Base-by-base conservation (phyloP, 805 yeast species). In the Suhomyces canberraensis region DNA sequence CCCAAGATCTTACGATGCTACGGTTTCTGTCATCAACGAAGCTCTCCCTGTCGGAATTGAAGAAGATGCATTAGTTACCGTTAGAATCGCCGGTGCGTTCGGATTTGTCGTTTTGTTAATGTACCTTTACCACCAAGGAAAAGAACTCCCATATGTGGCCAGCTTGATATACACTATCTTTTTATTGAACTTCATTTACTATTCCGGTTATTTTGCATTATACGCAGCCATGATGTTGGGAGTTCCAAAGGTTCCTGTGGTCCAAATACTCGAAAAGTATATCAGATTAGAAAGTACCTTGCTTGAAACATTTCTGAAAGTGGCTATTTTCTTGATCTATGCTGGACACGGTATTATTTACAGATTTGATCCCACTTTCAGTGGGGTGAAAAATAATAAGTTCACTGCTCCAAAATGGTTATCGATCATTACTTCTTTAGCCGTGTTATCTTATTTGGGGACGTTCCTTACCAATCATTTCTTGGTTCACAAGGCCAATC, bases 21-120 rank as follows among this genome's bases (percentile, higher is more conserved):
- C 24, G 4, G 35, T 43, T n/a, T 17, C 28, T 14, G 32, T 43
- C 6, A 9, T 15, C 6, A 35, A 40, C 16, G 46, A 42, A 31
- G 20, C 32, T 3, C 26, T 29, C 11, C 33, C 39, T 8, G 34
- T 35, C 7, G 34, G 26, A 8, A 17, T 36, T 9, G 31, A 33
- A 20, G 29, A 19, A 9, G 31, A 33, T 5, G 20, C 29, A 15
- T 13, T 22, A 16, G 8, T 26, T 11, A 35, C 35, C 31, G 25
- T 25, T 9, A 37, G 29, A 33, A 15, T 37, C n/a, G 21, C 36
- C 11, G 34, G 22, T 3, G 27, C n/a, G 4, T 29, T 35, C 15
- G 39, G 35, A 16, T 28, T 28, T 18, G 25, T 18, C 11, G 16
- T 18, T 7, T 25, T 35, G 16, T 11, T 39, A 19, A 13, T 39